Percentiles rank a stretch among this genome's conserved stretches.
Evolutionary conservation across 306 rosid species (phyloP).

Genomic region (Cucurbita maxima): DNA sequence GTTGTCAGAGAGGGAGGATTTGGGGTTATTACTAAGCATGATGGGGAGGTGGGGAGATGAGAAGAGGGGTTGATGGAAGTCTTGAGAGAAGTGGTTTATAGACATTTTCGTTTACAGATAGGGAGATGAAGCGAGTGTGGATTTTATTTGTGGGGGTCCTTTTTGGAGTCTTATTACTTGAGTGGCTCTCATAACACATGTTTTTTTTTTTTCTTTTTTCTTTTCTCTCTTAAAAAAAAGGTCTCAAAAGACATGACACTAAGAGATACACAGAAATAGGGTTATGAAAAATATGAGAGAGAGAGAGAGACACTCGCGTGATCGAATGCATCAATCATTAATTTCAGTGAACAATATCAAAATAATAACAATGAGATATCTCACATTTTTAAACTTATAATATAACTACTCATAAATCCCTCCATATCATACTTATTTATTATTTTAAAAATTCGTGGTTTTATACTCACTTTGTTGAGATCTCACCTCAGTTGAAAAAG

Average conservation of each 20-base stretch:
- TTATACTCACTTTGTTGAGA: too few relatives aligned
- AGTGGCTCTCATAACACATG: too few relatives aligned
- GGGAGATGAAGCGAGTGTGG: not conserved
- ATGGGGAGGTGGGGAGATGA: not conserved
- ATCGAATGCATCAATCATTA: conserved; percentile 21
- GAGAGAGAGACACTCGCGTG: conserved; percentile 37
- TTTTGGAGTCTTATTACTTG: too few relatives aligned
- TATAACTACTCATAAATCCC: too few relatives aligned
- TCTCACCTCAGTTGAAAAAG: too few relatives aligned
- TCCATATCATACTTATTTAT: too few relatives aligned
- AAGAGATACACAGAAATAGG: not conserved
- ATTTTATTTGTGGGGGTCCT: not conserved
- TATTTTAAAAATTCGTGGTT: too few relatives aligned
- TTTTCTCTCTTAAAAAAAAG: too few relatives aligned
- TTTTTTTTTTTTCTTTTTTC: too few relatives aligned
- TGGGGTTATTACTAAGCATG: not conserved
- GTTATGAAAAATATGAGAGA: conserved; percentile 8
- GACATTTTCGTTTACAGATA: conserved; percentile 17
- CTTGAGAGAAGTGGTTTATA: conserved; percentile 34
- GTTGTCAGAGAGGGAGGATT: not conserved
- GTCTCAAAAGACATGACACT: conserved; percentile 26
- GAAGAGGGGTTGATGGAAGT: conserved; percentile 15
- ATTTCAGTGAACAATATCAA: conserved; percentile 19
- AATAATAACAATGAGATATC: too few relatives aligned
- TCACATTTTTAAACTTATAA: too few relatives aligned